Percentiles rank a stretch among this genome's conserved stretches.
Evolutionary conservation across 768 basidiomycete genomes (phyloP).

Genomic region (Tylopilus intermedius): DNA sequence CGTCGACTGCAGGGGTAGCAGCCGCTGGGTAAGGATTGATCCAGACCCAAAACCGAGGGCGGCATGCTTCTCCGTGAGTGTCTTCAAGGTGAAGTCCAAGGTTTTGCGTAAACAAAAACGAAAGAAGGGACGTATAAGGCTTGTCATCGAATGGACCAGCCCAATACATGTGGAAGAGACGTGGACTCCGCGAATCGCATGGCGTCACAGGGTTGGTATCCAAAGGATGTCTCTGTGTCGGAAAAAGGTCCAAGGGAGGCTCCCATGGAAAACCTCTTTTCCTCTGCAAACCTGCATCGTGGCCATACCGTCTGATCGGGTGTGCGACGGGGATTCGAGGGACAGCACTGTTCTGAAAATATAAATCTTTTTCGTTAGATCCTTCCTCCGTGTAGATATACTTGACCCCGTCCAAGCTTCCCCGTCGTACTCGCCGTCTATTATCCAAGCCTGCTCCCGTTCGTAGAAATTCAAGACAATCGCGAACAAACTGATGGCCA

Average conservation of each 20-base stretch:
- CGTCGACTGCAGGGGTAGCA: not conserved
- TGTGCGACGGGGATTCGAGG: not conserved
- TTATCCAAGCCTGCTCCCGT: not conserved
- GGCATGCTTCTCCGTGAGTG: conserved; percentile 33
- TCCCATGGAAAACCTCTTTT: not conserved
- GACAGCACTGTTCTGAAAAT: not conserved
- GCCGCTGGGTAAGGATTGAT: conserved; percentile 89
- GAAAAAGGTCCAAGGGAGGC: not conserved
- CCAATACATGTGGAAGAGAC: not conserved
- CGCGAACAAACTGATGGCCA: not conserved
- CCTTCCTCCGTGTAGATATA: not conserved
- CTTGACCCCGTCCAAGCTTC: not conserved
- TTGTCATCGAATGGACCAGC: not conserved
- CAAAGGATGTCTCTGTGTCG: conserved; percentile 27
- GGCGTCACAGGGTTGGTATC: conserved; percentile 26
- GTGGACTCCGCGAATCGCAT: conserved; percentile 49
- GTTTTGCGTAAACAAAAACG: conserved; percentile 92
- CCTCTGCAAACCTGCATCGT: not conserved
- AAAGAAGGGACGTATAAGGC: conserved; percentile 56
- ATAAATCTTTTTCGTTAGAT: not conserved
- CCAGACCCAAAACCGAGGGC: conserved; percentile 94
- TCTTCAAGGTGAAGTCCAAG: conserved; percentile 58
- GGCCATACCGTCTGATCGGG: not conserved
- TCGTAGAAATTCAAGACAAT: not conserved
- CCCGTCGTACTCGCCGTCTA: not conserved